phyloP scores from a whole-genome alignment of 2,329 filamentous ascomycete species.

The Cadophora sp. region DNA sequence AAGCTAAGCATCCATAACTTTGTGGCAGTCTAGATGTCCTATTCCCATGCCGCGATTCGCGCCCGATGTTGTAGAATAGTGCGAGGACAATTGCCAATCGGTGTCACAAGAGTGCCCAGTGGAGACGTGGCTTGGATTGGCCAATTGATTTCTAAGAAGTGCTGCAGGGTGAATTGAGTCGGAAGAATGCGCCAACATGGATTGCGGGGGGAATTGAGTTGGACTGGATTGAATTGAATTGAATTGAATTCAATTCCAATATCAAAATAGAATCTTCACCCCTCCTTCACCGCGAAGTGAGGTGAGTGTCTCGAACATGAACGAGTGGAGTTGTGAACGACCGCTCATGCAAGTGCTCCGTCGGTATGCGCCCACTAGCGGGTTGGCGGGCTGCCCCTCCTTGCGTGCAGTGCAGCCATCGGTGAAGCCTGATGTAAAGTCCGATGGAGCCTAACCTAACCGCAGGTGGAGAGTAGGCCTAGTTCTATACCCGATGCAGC shows the following conservation, averaged over 20 bases:
- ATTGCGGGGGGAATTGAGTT: neutral
- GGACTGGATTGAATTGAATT: neutral
- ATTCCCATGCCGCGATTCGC: slow-evolving; percentile 11
- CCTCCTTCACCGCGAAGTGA: neutral
- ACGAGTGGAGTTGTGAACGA: neutral
- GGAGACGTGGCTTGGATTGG: neutral
- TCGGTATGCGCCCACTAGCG: neutral
- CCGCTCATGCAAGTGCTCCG: neutral
- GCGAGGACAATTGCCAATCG: neutral
- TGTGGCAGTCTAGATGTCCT: slow-evolving; percentile 10
- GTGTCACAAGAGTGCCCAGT: neutral
- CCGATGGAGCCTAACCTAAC: neutral
- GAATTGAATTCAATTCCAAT: slow-evolving; percentile 2
- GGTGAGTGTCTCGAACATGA: neutral
- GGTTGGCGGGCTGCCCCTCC: neutral
- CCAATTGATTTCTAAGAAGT: neutral
- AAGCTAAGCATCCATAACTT: neutral
- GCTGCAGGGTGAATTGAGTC: neutral
- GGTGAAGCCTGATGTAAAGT: slow-evolving; percentile 14
- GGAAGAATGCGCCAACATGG: neutral
- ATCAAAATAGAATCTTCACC: slow-evolving; percentile 12
- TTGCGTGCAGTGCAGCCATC: neutral
- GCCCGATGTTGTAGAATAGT: slow-evolving; percentile 1
- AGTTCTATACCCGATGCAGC: slow-evolving; percentile 5
- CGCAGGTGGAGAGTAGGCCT: neutral